phyloP scores from a whole-genome alignment of 148 eudicot genomes.

The Gaultheria prostrata region DNA sequence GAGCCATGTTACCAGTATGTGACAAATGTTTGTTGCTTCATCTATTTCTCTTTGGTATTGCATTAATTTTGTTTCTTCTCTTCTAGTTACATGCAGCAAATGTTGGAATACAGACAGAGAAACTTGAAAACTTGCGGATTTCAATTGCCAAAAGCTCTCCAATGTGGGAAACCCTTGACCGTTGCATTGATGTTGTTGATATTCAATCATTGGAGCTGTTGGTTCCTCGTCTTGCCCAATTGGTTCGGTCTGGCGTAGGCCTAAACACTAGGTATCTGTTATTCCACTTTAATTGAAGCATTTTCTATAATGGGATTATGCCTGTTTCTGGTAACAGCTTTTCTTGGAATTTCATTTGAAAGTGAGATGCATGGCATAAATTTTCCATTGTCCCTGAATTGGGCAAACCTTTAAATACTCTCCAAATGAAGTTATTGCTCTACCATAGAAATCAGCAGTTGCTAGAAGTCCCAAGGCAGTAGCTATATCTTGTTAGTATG shows the following conservation, averaged over 20 bases:
- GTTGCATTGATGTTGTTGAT: slow-evolving; percentile 83
- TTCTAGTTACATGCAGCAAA: slow-evolving; percentile 83
- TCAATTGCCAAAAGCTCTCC: slow-evolving; percentile 95
- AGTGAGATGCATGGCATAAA: not conserved
- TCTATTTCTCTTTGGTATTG: not conserved
- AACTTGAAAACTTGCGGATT: slow-evolving; percentile 87
- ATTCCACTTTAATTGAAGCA: not conserved
- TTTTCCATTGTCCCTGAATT: slow-evolving; percentile 1
- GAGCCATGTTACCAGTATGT: not conserved
- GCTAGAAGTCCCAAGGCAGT: not conserved
- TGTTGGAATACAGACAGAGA: slow-evolving; percentile 85
- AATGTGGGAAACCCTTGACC: slow-evolving; percentile 98
- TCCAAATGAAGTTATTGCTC: not conserved
- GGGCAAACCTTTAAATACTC: not conserved
- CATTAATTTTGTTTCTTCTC: slow-evolving; percentile 21
- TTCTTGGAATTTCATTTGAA: not conserved
- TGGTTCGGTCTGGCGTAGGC: slow-evolving; percentile 90
- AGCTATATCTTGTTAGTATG: not conserved
- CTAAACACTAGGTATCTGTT: slow-evolving; percentile 75
- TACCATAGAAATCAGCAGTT: not conserved
- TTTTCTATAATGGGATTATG: slow-evolving; percentile 4
- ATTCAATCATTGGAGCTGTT: slow-evolving; percentile 68
- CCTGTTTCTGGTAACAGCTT: not conserved
- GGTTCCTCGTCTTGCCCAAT: slow-evolving; percentile 87
- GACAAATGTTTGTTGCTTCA: not conserved